These are phyloP conservation scores for Lolium perenne DNA, from an alignment of 176 grass and related monocot genomes.

Conservation along the genomic window DNA sequence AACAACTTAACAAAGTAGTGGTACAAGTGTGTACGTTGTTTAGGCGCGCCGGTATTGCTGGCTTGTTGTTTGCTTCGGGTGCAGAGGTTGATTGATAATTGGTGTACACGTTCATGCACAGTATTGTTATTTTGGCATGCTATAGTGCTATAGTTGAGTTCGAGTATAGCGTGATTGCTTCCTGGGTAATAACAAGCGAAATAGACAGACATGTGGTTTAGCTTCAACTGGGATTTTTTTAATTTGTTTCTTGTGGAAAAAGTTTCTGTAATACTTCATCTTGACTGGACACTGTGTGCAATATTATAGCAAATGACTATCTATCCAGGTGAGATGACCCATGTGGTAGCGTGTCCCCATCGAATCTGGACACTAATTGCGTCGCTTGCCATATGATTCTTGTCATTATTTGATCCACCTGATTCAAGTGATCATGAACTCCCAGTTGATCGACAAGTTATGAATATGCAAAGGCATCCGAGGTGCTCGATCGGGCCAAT, in stretches of 20 bases:
- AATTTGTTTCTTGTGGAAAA: slow-evolving; percentile 23
- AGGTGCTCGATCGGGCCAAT: slow-evolving; percentile 16
- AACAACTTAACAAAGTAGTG: slow-evolving; percentile 5
- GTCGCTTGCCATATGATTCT: slow-evolving; percentile 1
- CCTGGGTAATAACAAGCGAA: background rate
- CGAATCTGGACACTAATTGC: slow-evolving; percentile 28
- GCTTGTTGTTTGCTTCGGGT: slow-evolving; percentile 27
- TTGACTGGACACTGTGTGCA: slow-evolving; percentile 27
- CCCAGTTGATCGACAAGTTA: slow-evolving; percentile 21
- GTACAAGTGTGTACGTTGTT: slow-evolving; percentile 8
- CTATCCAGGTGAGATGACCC: slow-evolving; percentile 5
- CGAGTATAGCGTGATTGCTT: background rate
- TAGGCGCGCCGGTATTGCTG: slow-evolving; percentile 11
- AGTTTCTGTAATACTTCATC: slow-evolving; percentile 39
- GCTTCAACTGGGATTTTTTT: background rate
- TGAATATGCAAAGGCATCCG: slow-evolving; percentile 34
- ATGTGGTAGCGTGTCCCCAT: slow-evolving; percentile 37
- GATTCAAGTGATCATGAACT: background rate
- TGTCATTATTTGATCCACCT: background rate
- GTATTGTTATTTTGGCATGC: background rate
- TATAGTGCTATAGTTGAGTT: background rate
- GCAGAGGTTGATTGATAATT: slow-evolving; percentile 9
- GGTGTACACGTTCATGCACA: background rate
- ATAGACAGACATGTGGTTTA: background rate
- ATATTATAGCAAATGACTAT: slow-evolving; percentile 17